phyloP scores from a whole-genome alignment of 306 rosid genomes.

The Trichosanthes cucumerina region DNA sequence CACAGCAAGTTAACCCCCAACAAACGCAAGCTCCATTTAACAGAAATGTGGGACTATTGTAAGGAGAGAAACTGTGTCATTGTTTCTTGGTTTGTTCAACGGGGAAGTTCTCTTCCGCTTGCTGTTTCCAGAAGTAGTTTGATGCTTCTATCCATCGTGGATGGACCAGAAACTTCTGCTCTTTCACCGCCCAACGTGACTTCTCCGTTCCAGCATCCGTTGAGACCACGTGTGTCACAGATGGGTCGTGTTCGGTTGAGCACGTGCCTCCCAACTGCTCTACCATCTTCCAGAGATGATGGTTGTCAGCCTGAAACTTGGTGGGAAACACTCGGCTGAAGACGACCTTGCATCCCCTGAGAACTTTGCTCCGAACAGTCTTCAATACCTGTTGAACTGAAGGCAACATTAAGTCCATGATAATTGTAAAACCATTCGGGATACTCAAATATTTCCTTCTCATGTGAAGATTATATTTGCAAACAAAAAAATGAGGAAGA shows the following conservation, averaged over 20 bases:
- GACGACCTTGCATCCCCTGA: slow-evolving; percentile 50
- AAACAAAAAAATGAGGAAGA: neutral
- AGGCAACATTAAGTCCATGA: neutral
- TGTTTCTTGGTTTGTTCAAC: slow-evolving; percentile 10
- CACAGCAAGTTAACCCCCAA: neutral
- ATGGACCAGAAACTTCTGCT: slow-evolving; percentile 62
- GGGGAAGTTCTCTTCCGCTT: slow-evolving; percentile 51
- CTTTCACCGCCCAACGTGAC: slow-evolving; percentile 65
- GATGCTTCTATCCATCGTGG: slow-evolving; percentile 82
- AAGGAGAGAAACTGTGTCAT: neutral
- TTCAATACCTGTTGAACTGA: slow-evolving; percentile 43
- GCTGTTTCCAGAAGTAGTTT: slow-evolving; percentile 67
- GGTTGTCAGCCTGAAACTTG: slow-evolving; percentile 31
- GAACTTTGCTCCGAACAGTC: slow-evolving; percentile 29
- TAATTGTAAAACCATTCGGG: neutral
- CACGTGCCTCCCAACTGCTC: slow-evolving; percentile 83
- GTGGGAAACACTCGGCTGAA: slow-evolving; percentile 56
- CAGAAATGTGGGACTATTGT: neutral
- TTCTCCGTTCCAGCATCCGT: slow-evolving; percentile 76
- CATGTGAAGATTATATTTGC: neutral
- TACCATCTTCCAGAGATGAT: slow-evolving; percentile 60
- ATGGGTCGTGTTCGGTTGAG: slow-evolving; percentile 36
- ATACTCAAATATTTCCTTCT: neutral
- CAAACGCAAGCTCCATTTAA: neutral
- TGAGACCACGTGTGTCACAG: slow-evolving; percentile 71